Percentiles rank a stretch among this genome's conserved stretches.
Conservation (phyloP, 805 yeast species). For the Candida orba region DNA sequence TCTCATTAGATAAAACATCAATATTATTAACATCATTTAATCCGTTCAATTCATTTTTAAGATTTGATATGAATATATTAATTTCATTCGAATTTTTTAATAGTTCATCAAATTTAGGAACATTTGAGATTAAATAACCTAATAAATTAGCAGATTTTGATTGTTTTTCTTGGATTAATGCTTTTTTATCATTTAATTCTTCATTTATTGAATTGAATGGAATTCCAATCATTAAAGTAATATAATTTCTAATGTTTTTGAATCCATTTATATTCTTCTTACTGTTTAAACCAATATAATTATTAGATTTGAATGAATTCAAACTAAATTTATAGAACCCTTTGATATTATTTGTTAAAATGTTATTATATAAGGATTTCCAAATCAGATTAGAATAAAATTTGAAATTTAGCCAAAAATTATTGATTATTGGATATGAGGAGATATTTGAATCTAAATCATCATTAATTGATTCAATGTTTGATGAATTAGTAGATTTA, state of each 20-base stretch:
- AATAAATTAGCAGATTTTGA: constrained; percentile 27
- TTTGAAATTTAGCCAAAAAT: constrained; percentile 8
- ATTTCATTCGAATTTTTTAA: neutral
- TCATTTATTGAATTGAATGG: constrained; percentile 30
- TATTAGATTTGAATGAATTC: constrained; percentile 20
- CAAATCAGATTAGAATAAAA: constrained; percentile 9
- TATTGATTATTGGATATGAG: constrained; percentile 7
- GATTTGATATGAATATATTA: too few species aligned
- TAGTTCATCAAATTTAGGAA: constrained; percentile 23
- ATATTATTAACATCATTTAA: too few species aligned
- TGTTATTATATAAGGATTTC: constrained; percentile 13
- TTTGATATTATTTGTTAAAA: constrained; percentile 14
- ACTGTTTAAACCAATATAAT: too few species aligned
- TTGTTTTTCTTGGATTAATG: constrained; percentile 18
- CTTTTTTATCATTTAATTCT: constrained; percentile 23
- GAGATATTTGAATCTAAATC: constrained; percentile 6
- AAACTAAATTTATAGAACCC: constrained; percentile 16
- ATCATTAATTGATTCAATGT: constrained; percentile 9
- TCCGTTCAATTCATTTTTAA: too few species aligned
- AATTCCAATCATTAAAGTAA: constrained; percentile 27
- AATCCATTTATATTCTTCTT: constrained; percentile 9
- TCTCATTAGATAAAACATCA: too few species aligned
- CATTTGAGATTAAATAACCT: constrained; percentile 29
- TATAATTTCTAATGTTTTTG: constrained; percentile 14
- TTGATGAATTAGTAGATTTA: neutral